Base-by-base conservation (phyloP, 129 eudicot species). In the Escallonia herrerae region DNA sequence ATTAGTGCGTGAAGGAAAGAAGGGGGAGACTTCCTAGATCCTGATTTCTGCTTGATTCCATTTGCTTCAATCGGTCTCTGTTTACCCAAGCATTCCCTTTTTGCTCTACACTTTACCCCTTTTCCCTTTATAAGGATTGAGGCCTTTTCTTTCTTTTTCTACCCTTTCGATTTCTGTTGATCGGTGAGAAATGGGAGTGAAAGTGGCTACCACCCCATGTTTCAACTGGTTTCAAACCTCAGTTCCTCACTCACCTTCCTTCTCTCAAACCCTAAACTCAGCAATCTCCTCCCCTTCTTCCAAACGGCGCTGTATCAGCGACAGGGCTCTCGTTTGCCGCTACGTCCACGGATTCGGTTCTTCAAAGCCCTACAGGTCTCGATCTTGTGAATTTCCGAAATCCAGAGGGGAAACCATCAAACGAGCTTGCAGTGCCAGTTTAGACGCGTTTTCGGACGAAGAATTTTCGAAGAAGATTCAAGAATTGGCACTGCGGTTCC, bases 361-460 rank as follows among this genome's bases (percentile, higher is more conserved):
- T 4, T 70, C 86, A 8, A 84, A 76, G 46, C 84, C 85, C 12
- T 54, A 14, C 58, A 72, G 90, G 71, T 70, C 86, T 65, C 73
- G 75, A 8, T 88, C 91, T 4, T 77, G 69, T 15, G 89, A 84
- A 51, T 55, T 15, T 13, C 68, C 68, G 8, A 71, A 70, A 44
- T 43, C 73, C 5, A 64, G 76, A 50, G 33, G 50, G 44, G 12
- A 67, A 5, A 52, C 75, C 1, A 71, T 80, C 60, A 72, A 68
- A 66, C 47, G 89, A 51, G 74, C 81, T 14, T 75, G 71, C 15
- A 82, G 87, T 59, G 89, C 89, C 7, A 85, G 77, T 43, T 77
- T 88, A 58, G 90, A 77, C 76, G 78, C 79, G 7, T 86, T 83
- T 60, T 89, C 96, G 4, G 99, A 88, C 33, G 96, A 93, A 11